Percentiles rank a stretch among this genome's conserved stretches.
These are phyloP conservation scores for Penicillium sp. DNA, from an alignment of 2,329 filamentous ascomycete species.

Conservation along the genomic window DNA sequence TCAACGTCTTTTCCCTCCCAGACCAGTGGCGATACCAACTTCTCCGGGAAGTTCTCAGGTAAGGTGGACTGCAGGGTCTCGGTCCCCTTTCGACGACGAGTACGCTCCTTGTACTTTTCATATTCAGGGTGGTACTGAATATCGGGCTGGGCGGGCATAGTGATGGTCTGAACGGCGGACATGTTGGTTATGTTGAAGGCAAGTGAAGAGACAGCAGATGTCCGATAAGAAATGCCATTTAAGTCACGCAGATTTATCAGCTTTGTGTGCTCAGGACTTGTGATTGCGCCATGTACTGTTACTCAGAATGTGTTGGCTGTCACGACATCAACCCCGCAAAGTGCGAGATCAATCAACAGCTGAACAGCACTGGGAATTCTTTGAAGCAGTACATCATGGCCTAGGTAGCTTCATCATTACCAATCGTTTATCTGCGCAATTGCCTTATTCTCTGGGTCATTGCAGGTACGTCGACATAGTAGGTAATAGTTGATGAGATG, in stretches of 20 bases:
- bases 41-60: constrained; percentile 42
- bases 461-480: too few species aligned
- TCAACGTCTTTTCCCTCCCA: constrained; percentile 47
- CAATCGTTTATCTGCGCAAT: not conserved
- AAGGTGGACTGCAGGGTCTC: constrained; percentile 24
- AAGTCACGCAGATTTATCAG: not conserved
- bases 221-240: not conserved
- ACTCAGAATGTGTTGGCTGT: not conserved
- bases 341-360: not conserved
- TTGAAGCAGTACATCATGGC: too few species aligned
- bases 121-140: constrained; percentile 25
- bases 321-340: constrained; percentile 11
- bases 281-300: not conserved
- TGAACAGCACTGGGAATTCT: not conserved
- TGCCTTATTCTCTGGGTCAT: too few species aligned
- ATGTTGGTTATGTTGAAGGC: not conserved
- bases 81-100: constrained; percentile 16
- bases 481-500: too few species aligned
- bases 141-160: constrained; percentile 17
- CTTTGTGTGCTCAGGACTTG: not conserved
- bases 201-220: too few species aligned
- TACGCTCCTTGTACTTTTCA: constrained; percentile 21
- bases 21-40: constrained; percentile 44
- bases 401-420: not conserved
- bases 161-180: constrained; percentile 17